phyloP scores from a whole-genome alignment of 169 alveolate genomes.

The Sarcocystis neurona region DNA sequence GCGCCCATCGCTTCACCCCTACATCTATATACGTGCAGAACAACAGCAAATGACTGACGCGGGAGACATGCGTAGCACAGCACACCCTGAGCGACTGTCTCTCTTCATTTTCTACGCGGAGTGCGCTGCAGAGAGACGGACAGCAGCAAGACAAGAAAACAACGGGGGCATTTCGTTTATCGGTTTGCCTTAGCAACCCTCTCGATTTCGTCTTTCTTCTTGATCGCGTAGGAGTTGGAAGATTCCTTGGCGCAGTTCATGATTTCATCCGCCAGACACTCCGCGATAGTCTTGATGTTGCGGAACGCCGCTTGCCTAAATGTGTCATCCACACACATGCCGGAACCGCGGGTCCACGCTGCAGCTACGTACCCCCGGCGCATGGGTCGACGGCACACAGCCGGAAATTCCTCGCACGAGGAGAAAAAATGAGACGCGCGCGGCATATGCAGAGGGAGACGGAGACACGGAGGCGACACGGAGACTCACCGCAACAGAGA shows the following conservation, averaged over 20 bases:
- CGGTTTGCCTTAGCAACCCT: conserved; percentile 99
- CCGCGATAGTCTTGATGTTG: conserved; percentile 97
- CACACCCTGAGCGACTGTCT: background rate
- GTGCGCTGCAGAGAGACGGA: background rate
- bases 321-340: too few species aligned
- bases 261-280: conserved; percentile 99
- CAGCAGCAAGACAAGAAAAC: background rate
- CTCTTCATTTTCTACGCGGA: background rate
- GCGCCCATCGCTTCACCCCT: background rate
- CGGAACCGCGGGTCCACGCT: too few species aligned
- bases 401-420: too few species aligned
- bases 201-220: conserved; percentile 99
- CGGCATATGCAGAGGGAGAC: too few species aligned
- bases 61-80: background rate
- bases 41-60: background rate
- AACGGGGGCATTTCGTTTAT: conserved; percentile 70
- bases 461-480: too few species aligned
- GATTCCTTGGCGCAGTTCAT: conserved; percentile 97
- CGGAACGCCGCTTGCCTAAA: conserved; percentile 98
- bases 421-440: too few species aligned
- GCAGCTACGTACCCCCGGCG: too few species aligned
- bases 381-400: too few species aligned
- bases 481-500: too few species aligned
- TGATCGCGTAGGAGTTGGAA: conserved; percentile 96
- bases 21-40: background rate